Percentiles rank a stretch among this genome's conserved stretches.
Conservation (phyloP, 1,284 basidiomycete genomes). For the Pyrrhoderma lamaoense region DNA sequence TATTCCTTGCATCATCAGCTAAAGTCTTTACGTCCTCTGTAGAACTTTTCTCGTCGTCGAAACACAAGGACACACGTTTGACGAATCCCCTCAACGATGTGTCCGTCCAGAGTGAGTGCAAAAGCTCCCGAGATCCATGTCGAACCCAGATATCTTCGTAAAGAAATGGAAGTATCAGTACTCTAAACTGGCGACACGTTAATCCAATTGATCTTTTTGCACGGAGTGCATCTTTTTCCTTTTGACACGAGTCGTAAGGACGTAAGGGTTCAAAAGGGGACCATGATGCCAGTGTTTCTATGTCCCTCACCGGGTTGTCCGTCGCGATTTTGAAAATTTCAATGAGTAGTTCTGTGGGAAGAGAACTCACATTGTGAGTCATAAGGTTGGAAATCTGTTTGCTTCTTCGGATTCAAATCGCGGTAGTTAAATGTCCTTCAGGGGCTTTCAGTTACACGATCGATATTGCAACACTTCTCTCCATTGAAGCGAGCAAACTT, state of each 20-base stretch:
- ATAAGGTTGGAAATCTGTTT: too few relatives aligned
- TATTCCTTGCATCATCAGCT: slow-evolving; percentile 1
- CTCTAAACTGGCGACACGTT: slow-evolving; percentile 4
- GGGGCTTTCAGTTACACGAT: too few relatives aligned
- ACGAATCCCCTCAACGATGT: not conserved
- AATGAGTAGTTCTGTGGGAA: slow-evolving; percentile 3
- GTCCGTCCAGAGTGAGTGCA: not conserved
- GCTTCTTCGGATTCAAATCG: too few relatives aligned
- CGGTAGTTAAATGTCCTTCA: too few relatives aligned
- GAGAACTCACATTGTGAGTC: not conserved
- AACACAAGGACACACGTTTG: slow-evolving; percentile 2
- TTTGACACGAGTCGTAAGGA: not conserved
- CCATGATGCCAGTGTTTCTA: not conserved
- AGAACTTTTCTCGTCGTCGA: not conserved
- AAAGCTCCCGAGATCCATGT: slow-evolving; percentile 8
- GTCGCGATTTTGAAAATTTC: slow-evolving; percentile 9
- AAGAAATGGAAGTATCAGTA: not conserved
- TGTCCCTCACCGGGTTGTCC: slow-evolving; percentile 1
- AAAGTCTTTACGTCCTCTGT: not conserved
- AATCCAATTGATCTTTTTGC: slow-evolving; percentile 5
- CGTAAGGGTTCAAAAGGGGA: slow-evolving; percentile 9
- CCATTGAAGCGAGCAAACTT: too few relatives aligned
- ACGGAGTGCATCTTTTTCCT: not conserved
- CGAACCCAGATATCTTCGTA: slow-evolving; percentile 15
- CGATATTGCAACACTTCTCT: too few relatives aligned